Evolutionary conservation across 306 rosid species (phyloP), one percentile per base, ranked within the genome.

Genomic region (Delonix regia): DNA sequence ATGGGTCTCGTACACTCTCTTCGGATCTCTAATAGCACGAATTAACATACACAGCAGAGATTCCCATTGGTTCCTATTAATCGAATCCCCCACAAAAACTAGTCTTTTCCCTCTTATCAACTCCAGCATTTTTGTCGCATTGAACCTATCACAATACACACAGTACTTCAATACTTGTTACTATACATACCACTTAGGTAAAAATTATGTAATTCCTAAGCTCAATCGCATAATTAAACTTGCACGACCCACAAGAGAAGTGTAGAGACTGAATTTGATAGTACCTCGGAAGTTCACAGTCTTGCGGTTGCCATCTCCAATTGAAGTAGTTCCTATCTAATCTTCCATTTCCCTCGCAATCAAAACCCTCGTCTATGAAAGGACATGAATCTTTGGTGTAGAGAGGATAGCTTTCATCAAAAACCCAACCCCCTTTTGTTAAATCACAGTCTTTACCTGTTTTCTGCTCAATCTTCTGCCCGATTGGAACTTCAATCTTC

Each of bases 1-100:
- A 60, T 21, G 99, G 38, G 96, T 80, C 86, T 95, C 99, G 57
- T 83, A 87, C 66, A 95, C 97, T 79, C 84, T 91, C 81, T 76
- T 87, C 25, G 97, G 97, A 87, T 92, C 94, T 74, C 76, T 87
- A 68, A 92, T 71, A 73, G 85, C 97, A 75, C 90, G 65, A 78
- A 86, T 73, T 80, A 95, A 83, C 98, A 95, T 81, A 79, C 99
- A 95, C 53, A 95, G 30, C 91, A 95, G 87, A 66, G 99, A 92
- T 75, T 95, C 99, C 99, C 99, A 95, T 76, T 95, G 99, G 60
- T 95, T 95, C 78, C 98, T 87, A 76, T 92, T 95, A 62, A 95
- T 86, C 12, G 99, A 95, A 86, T 95, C 99, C 11, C 98, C 99
- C 84, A 91, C 97, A 83, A 95, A 95, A 76, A 95, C 99, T 75